Evolutionary conservation across 148 eudicot genomes (phyloP).

Genomic region (Silene latifolia): DNA sequence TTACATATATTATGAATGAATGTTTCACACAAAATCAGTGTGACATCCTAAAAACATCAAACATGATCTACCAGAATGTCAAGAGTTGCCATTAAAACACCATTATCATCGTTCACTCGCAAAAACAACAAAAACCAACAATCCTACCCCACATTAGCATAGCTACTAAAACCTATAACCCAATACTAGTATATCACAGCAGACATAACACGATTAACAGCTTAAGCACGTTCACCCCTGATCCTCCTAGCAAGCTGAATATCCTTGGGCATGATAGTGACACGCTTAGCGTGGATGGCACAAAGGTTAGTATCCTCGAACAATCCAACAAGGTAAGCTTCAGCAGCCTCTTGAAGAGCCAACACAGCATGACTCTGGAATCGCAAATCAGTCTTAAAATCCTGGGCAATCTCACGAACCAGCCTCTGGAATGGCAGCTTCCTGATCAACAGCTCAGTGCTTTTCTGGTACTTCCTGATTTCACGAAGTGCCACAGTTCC

Average conservation of each 20-base stretch:
- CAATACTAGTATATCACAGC: too few species aligned
- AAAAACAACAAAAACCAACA: constrained; percentile 9
- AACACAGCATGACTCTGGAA: constrained; percentile 86
- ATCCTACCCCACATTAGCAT: not conserved
- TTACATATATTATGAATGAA: constrained; percentile 22
- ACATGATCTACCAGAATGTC: not conserved
- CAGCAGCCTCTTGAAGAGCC: constrained; percentile 85
- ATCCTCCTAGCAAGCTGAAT: constrained; percentile 82
- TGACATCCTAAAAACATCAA: constrained; percentile 20
- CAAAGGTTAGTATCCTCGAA: constrained; percentile 85
- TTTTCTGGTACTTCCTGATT: constrained; percentile 83
- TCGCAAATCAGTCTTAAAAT: constrained; percentile 83
- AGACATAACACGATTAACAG: not conserved
- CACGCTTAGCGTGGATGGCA: constrained; percentile 84
- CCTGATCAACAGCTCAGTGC: constrained; percentile 75
- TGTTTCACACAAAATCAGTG: constrained; percentile 34
- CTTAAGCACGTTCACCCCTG: constrained; percentile 80
- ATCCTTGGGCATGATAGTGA: constrained; percentile 83
- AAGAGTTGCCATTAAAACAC: constrained; percentile 12
- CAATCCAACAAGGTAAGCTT: constrained; percentile 76
- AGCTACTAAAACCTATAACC: constrained; percentile 9
- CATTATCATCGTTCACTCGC: not conserved
- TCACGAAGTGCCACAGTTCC: constrained; percentile 90
- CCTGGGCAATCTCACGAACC: constrained; percentile 82
- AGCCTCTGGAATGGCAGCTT: constrained; percentile 86